Percentiles rank a stretch among this genome's conserved stretches.
Evolutionary conservation across 371 early-diverging fungal genomes (phyloP).

Genomic region (Mucor saturninus): DNA sequence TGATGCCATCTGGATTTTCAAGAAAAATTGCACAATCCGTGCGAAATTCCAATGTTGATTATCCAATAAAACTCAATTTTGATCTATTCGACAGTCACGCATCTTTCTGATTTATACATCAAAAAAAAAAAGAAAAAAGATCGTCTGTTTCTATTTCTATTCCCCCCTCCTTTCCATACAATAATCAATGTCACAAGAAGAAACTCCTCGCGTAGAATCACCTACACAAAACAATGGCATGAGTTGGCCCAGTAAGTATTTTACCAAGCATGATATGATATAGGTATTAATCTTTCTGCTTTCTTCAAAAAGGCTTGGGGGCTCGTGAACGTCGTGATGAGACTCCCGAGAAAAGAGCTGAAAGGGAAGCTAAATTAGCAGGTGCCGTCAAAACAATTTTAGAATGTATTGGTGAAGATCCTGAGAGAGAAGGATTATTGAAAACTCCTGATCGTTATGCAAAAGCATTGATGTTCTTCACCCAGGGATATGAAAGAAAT

Average conservation of each 20-base stretch:
- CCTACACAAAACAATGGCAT: conserved; percentile 52
- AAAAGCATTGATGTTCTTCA: conserved; percentile 95
- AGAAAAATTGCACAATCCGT: conserved; percentile 8
- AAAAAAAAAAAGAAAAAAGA: conserved; percentile 1
- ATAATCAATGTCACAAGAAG: conserved; percentile 6
- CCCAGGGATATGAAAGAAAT: conserved; percentile 94
- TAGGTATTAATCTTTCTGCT: not conserved
- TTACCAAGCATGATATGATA: not conserved
- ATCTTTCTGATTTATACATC: not conserved
- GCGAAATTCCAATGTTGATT: conserved; percentile 5
- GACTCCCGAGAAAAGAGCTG: conserved; percentile 67
- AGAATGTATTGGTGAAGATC: conserved; percentile 95
- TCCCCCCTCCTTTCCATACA: conserved; percentile 13
- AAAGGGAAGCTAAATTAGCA: conserved; percentile 77
- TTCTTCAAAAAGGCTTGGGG: conserved; percentile 54
- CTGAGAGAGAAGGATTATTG: conserved; percentile 90
- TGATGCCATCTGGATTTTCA: not conserved
- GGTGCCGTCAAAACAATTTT: conserved; percentile 89
- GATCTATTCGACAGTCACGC: conserved; percentile 22
- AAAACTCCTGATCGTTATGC: conserved; percentile 98
- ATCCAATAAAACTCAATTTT: conserved; percentile 5
- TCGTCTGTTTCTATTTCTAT: conserved; percentile 12
- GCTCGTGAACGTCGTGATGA: conserved; percentile 82
- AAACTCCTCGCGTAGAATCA: conserved; percentile 30
- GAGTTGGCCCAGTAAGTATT: conserved; percentile 57